phyloP scores from a whole-genome alignment of 2,329 filamentous ascomycete species.

The Botrytis cinerea region DNA sequence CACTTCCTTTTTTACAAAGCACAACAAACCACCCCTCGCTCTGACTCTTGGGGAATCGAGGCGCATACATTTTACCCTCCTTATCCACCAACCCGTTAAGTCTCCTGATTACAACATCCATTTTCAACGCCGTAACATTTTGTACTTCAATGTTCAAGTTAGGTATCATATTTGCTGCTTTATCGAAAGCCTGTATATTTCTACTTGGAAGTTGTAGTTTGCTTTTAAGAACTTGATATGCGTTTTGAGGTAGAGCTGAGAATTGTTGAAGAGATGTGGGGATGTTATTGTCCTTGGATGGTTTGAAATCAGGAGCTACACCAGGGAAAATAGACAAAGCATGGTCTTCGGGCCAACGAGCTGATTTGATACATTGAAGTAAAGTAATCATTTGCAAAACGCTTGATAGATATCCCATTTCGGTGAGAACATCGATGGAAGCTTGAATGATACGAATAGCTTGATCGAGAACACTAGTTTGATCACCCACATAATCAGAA shows the following conservation, averaged over 20 bases:
- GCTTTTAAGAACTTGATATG: constrained; percentile 49
- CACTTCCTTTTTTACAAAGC: constrained; percentile 64
- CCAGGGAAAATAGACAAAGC: constrained; percentile 79
- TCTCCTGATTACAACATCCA: constrained; percentile 66
- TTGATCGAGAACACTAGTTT: constrained; percentile 87
- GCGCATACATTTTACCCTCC: constrained; percentile 79
- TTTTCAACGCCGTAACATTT: constrained; percentile 60
- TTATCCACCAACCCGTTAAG: constrained; percentile 64
- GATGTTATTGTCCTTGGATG: constrained; percentile 31
- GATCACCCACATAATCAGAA: constrained; percentile 94
- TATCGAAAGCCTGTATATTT: constrained; percentile 49
- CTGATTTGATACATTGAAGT: constrained; percentile 89
- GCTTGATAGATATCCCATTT: constrained; percentile 78
- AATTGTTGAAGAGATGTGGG: constrained; percentile 41
- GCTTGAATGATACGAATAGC: constrained; percentile 96
- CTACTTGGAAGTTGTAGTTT: constrained; percentile 56
- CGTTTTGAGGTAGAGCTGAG: constrained; percentile 35
- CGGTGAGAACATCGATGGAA: constrained; percentile 88
- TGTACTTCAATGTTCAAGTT: constrained; percentile 64
- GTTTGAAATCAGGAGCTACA: constrained; percentile 49
- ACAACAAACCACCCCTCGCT: constrained; percentile 92
- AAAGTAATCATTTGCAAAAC: constrained; percentile 80
- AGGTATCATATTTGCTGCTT: constrained; percentile 67
- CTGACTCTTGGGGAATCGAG: constrained; percentile 90
- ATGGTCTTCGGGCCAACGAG: constrained; percentile 83